Base-by-base conservation (phyloP, 164 flowering plant genomes). In the Magnolia officinalis region DNA sequence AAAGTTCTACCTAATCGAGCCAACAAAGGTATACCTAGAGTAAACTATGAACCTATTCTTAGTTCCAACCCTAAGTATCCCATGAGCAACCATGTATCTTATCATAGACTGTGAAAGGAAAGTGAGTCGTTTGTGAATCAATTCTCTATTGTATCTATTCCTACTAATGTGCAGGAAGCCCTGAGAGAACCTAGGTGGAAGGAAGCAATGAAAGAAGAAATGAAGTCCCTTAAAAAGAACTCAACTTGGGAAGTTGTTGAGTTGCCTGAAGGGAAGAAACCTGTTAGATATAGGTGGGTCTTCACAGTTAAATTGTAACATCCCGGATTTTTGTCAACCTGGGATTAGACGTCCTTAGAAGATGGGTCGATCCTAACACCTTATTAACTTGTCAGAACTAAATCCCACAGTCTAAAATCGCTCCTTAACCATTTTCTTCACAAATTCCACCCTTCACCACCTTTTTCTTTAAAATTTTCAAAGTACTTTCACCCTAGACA, bases 171-270 rank as follows among this genome's bases (percentile, higher is more conserved):
- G 24, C 24, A 23, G 1, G 24, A 23, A 23, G 24, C 24, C 24
- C 72, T 72, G 63, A 29, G 45, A 51, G 67, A 63, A 49, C 63
- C 73, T n/a, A 78, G 63, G 45, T 72, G 63, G 74, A 72, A 7
- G 10, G 76, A 18, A 6, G 76, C 52, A 9, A 72, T 72, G 64
- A 21, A 21, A 0, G 78, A 79, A 18, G 82, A 80, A 66, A 80
- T 82, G 55, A 13, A 70, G 13, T 72, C 81, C 19, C 63, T 80
- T 16, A 37, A 73, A 0, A 78, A 76, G 13, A 80, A 82, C 21
- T 31, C 21, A 0, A 80, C 79, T 21, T 67, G 24, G 24, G 24
- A 23, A 23, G 24, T 23, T 23, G 24, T 23, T 23, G 24, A 23
- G 24, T 23, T 23, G 23, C 77, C 75, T 0, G 13, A 52, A 2